These are phyloP conservation scores for Salvia sclarea DNA, from an alignment of 305 asterid genomes.

Conservation along the genomic window DNA sequence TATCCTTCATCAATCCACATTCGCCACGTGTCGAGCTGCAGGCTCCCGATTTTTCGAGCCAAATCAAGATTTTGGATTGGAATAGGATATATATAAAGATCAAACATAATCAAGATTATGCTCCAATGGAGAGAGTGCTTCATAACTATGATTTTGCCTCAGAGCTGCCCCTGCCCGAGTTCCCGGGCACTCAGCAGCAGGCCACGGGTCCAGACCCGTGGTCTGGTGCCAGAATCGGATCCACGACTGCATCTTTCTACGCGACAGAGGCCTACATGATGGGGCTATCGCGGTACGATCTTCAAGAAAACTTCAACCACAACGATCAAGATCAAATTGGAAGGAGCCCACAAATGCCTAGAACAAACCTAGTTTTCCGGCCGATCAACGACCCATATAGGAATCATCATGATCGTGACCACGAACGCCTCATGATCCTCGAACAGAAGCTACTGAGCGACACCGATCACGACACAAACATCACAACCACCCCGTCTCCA, in stretches of 20 bases:
- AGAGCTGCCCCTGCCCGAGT: conserved; percentile 32
- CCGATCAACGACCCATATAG: conserved; percentile 33
- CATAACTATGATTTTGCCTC: conserved; percentile 33
- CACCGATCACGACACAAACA: conserved; percentile 33
- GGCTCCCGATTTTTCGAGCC: not conserved
- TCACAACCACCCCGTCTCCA: conserved; percentile 31
- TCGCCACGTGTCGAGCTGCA: conserved; percentile 4
- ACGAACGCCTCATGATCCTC: conserved; percentile 50
- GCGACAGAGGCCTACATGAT: conserved; percentile 55
- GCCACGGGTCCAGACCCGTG: conserved; percentile 2
- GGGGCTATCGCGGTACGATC: conserved; percentile 50
- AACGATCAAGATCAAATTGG: conserved; percentile 30
- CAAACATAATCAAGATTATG: conserved; percentile 2
- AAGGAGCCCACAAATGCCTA: conserved; percentile 31
- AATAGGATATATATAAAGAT: too few relatives aligned
- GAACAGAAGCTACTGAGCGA: conserved; percentile 53
- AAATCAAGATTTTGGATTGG: too few relatives aligned
- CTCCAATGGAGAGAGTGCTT: conserved; percentile 41
- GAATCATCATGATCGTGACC: too few relatives aligned
- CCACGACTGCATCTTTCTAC: conserved; percentile 51
- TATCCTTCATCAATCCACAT: not conserved
- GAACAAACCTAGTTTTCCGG: conserved; percentile 13
- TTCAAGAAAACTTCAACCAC: conserved; percentile 29
- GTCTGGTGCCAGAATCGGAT: conserved; percentile 51
- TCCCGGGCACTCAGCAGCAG: conserved; percentile 35